phyloP scores from a whole-genome alignment of 108 stramenopile species.

The Epithemia pelagica region DNA sequence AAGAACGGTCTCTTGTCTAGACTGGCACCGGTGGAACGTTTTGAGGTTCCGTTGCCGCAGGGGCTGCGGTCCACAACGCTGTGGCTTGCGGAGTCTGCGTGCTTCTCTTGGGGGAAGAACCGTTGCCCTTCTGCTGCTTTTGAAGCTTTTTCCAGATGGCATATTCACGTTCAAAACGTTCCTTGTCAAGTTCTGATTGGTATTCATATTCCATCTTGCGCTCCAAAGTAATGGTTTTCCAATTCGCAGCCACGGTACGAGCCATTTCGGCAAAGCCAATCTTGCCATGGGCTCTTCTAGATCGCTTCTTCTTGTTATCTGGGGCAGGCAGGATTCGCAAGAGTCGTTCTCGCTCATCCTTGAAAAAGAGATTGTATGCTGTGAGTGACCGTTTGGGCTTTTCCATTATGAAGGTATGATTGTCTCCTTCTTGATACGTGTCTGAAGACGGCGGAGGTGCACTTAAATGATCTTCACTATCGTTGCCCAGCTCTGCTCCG shows the following conservation, averaged over 20 bases:
- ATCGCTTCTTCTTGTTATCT: background rate
- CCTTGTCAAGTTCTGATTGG: slow-evolving; percentile 31
- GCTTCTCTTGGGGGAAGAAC: no score
- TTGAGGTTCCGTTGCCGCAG: no score
- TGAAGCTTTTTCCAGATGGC: background rate
- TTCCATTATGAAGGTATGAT: background rate
- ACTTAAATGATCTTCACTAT: background rate
- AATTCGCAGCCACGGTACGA: slow-evolving; percentile 54
- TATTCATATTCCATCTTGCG: slow-evolving; percentile 30
- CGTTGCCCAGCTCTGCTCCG: background rate
- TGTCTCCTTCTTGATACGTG: background rate
- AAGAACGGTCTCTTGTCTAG: no score
- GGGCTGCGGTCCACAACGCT: no score
- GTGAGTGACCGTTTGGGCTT: slow-evolving; percentile 4
- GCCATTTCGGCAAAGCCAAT: slow-evolving; percentile 76
- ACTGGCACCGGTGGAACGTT: no score
- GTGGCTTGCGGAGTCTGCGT: no score
- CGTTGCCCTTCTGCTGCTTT: background rate
- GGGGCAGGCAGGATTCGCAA: background rate
- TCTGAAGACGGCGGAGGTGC: no score
- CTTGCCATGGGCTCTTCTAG: slow-evolving; percentile 62
- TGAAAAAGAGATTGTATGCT: slow-evolving; percentile 10
- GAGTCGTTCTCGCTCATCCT: slow-evolving; percentile 2
- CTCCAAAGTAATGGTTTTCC: slow-evolving; percentile 32
- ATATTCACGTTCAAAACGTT: slow-evolving; percentile 28